phyloP scores from a whole-genome alignment of 495 filamentous ascomycete genomes.

The Jackrogersella multiformis region DNA sequence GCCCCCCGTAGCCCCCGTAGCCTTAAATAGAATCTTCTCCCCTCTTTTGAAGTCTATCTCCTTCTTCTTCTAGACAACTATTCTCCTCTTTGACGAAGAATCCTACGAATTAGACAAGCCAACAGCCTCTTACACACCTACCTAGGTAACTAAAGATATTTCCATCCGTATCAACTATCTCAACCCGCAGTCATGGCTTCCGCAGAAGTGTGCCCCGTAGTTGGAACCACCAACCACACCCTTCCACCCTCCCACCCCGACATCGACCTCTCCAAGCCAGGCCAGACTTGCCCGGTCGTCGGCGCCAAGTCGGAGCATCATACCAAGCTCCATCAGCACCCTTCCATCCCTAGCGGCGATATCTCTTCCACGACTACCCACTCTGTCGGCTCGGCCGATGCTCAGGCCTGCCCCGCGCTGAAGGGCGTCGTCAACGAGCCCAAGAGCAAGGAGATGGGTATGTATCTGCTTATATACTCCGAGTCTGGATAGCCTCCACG shows the following conservation, averaged over 20 bases:
- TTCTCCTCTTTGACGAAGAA: not conserved
- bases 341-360: constrained; percentile 46
- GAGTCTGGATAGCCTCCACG: not conserved
- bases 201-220: constrained; percentile 51
- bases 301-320: constrained; percentile 59
- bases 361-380: constrained; percentile 39
- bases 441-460: constrained; percentile 54
- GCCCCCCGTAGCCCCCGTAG: constrained; percentile 18
- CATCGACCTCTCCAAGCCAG: constrained; percentile 55
- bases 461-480: not conserved
- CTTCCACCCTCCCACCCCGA: constrained; percentile 54
- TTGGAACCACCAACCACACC: constrained; percentile 57
- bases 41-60: constrained; percentile 7
- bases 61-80: no score
- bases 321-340: constrained; percentile 55
- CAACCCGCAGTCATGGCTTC: constrained; percentile 35
- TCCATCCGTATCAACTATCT: not conserved
- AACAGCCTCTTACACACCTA: no score
- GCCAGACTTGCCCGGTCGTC: constrained; percentile 55
- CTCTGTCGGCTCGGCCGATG: constrained; percentile 47
- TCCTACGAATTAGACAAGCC: not conserved
- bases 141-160: not conserved
- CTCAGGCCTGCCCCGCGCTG: constrained; percentile 57
- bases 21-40: constrained; percentile 29
- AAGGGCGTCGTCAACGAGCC: constrained; percentile 51